Evolutionary conservation across 768 basidiomycete genomes (phyloP).

Genomic region (Lactifluus piperatus): DNA sequence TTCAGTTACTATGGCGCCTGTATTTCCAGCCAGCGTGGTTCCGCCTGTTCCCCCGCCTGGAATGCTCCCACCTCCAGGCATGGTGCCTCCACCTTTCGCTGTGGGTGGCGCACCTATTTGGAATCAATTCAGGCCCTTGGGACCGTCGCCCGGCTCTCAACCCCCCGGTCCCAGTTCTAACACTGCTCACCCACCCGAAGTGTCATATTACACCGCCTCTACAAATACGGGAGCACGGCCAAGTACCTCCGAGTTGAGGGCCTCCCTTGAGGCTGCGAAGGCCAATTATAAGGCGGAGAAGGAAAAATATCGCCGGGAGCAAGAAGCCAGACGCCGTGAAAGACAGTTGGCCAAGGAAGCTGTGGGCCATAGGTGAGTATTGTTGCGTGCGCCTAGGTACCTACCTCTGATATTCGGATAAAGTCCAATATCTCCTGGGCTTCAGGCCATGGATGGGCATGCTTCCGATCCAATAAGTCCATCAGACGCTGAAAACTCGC

Average conservation of each 20-base stretch:
- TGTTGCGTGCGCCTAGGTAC: not conserved
- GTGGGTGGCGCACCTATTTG: not conserved
- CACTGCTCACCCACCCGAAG: constrained; percentile 11
- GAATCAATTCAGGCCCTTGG: constrained; percentile 19
- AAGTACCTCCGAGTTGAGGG: constrained; percentile 19
- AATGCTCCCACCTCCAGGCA: not conserved
- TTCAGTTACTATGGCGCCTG: not conserved
- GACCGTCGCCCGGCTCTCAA: not conserved
- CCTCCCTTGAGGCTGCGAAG: constrained; percentile 54
- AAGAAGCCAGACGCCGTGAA: constrained; percentile 33
- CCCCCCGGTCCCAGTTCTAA: not conserved
- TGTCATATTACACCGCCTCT: constrained; percentile 18
- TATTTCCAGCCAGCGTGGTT: not conserved
- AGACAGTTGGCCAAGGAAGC: not conserved
- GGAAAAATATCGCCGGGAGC: constrained; percentile 54
- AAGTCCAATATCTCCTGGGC: constrained; percentile 8
- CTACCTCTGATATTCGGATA: not conserved
- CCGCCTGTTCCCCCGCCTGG: not conserved
- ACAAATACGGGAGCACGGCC: constrained; percentile 1
- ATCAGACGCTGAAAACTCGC: not conserved
- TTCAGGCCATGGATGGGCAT: not conserved
- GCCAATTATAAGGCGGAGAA: constrained; percentile 59
- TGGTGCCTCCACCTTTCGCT: not conserved
- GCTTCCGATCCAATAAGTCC: not conserved
- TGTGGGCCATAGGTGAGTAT: constrained; percentile 3